Conservation (phyloP, 2,329 filamentous ascomycete species). For the Dothistroma septosporum region DNA sequence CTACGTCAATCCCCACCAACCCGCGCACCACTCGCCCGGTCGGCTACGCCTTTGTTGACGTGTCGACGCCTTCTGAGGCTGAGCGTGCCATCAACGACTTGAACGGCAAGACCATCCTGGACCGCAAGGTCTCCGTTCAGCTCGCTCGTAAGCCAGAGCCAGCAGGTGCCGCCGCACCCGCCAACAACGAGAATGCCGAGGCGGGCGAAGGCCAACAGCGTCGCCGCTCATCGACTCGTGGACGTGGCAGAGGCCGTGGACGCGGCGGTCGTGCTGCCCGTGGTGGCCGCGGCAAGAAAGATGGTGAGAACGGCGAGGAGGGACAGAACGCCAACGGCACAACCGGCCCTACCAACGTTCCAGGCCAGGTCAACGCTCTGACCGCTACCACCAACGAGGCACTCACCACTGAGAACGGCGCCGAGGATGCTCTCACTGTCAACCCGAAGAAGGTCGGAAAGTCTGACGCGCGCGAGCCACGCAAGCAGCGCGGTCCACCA, state of each 20-base stretch:
- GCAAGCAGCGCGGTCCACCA: constrained; percentile 86
- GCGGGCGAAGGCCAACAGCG: constrained; percentile 63
- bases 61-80: constrained; percentile 89
- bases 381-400: constrained; percentile 52
- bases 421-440: constrained; percentile 41
- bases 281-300: constrained; percentile 62
- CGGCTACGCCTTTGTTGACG: constrained; percentile 97
- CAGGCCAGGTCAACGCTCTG: constrained; percentile 48
- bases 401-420: constrained; percentile 52
- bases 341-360: constrained; percentile 49
- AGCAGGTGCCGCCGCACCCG: constrained; percentile 62
- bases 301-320: constrained; percentile 36
- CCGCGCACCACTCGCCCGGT: constrained; percentile 97
- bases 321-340: constrained; percentile 39
- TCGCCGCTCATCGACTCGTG: constrained; percentile 54
- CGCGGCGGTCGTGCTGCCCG: constrained; percentile 58
- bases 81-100: constrained; percentile 93
- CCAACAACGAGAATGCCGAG: constrained; percentile 61
- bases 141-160: constrained; percentile 95
- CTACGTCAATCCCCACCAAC: constrained; percentile 98
- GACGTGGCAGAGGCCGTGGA: constrained; percentile 55
- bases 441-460: constrained; percentile 41
- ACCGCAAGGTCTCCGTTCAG: constrained; percentile 98
- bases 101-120: constrained; percentile 94
- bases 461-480: constrained; percentile 52